A percentile compares a stretch with the other conserved stretches of the same genome.
phyloP scores from a whole-genome alignment of 2,329 filamentous ascomycete species.

The Diaporthe eres region DNA sequence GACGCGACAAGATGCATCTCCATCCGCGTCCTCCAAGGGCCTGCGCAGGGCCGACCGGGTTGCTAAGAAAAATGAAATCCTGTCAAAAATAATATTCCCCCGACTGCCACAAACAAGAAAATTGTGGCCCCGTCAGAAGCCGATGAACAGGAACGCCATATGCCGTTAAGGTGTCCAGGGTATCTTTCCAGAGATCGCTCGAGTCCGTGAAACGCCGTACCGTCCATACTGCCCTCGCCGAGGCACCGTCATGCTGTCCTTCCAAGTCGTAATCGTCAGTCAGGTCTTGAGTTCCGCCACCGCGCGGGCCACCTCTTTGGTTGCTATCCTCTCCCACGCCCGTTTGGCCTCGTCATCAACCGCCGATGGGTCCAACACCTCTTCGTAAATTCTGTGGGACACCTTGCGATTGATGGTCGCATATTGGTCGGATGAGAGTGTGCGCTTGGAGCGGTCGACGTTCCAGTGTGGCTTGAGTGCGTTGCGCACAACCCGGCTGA shows the following conservation, averaged over 20 bases:
- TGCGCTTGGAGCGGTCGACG: constrained; percentile 68
- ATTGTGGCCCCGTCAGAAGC: constrained; percentile 30
- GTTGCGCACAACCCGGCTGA: constrained; percentile 88
- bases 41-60: constrained; percentile 27
- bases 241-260: constrained; percentile 38
- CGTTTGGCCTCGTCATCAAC: constrained; percentile 77
- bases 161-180: constrained; percentile 41
- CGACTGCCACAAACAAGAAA: constrained; percentile 35
- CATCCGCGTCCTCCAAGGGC: constrained; percentile 6
- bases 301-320: constrained; percentile 83
- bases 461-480: constrained; percentile 85
- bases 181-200: constrained; percentile 46
- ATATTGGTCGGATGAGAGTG: constrained; percentile 90
- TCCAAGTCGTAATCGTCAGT: constrained; percentile 54
- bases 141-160: constrained; percentile 38
- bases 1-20: constrained; percentile 19
- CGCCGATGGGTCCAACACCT: constrained; percentile 66
- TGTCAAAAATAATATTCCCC: constrained; percentile 27
- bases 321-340: constrained; percentile 82
- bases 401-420: constrained; percentile 92
- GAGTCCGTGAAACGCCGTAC: constrained; percentile 43
- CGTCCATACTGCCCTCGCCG: constrained; percentile 36
- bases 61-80: constrained; percentile 27
- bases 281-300: constrained; percentile 70
- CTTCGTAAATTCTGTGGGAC: constrained; percentile 88